phyloP scores from a whole-genome alignment of 1,284 basidiomycete genomes.

The Irpex sp. region DNA sequence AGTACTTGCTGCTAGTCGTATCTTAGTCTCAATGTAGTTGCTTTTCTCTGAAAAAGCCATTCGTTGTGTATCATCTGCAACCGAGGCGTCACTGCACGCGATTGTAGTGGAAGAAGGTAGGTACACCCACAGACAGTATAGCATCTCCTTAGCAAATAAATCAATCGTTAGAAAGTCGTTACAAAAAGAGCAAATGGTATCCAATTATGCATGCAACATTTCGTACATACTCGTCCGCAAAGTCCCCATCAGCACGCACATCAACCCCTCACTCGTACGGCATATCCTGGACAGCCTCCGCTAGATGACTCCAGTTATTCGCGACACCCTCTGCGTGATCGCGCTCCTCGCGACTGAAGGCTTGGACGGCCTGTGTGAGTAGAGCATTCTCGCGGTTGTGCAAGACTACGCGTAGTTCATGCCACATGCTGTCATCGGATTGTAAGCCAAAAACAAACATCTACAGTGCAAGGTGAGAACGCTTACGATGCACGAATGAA shows the following conservation, averaged over 20 bases:
- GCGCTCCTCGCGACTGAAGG: constrained; percentile 70
- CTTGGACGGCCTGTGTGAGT: constrained; percentile 68
- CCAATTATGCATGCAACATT: constrained; percentile 5
- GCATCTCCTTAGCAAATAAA: background rate
- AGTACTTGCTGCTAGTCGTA: background rate
- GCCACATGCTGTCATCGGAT: constrained; percentile 69
- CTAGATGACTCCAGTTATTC: constrained; percentile 71
- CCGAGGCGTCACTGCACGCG: background rate
- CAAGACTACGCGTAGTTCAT: constrained; percentile 82
- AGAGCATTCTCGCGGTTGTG: constrained; percentile 86
- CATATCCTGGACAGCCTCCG: constrained; percentile 73
- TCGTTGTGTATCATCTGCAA: background rate
- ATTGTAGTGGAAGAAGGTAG: too few species aligned
- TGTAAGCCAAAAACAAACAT: background rate
- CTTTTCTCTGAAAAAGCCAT: background rate
- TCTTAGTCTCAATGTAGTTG: background rate
- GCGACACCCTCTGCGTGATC: constrained; percentile 59
- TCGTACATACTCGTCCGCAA: background rate
- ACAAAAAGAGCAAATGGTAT: constrained; percentile 12
- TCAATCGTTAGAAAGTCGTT: constrained; percentile 2
- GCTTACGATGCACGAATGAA: constrained; percentile 81
- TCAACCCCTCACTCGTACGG: constrained; percentile 63
- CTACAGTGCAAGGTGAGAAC: background rate
- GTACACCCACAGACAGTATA: too few species aligned
- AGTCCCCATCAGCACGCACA: constrained; percentile 19